Evolutionary conservation across 2,329 filamentous ascomycete genomes (phyloP), one percentile per base, ranked within the genome.

Genomic region (Knoxdaviesia capensis): DNA sequence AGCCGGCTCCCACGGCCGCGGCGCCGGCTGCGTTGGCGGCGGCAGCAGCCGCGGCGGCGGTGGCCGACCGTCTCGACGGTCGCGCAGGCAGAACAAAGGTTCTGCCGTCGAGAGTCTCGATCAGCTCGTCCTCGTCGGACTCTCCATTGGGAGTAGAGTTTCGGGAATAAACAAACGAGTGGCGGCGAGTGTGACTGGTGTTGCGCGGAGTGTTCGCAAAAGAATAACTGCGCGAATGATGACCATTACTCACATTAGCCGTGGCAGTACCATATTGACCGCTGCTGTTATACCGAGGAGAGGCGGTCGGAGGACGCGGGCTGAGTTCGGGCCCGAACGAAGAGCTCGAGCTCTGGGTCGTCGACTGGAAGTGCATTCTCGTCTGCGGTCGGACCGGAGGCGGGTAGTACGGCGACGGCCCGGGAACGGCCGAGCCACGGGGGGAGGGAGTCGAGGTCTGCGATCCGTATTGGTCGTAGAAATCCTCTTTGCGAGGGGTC

Each of bases 111-210:
- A 68, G 54, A 53, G 67, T 58, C 58, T 72, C 66, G 59, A 72
- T 59, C 47, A 66, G 56, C 60, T 74, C 69, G 63, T 74, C 71
- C 65, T 74, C 70, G 66, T 75, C 71, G 61, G 71, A 74, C 59
- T 74, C 71, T 64, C 69, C 70, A 66, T 68, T 64, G 47, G 62
- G 62, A 51, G 66, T 66, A 55, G 69, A 66, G 64, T 68, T 57
- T 64, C 68, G 69, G 62, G 68, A 65, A 62, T 70, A 67, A 60
- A 67, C 65, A 59, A 65, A 69, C 49, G 70, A 73, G 59, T 59
- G 62, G 54, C 67, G 68, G 53, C 69, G 68, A 56, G 71, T 66
- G 59, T 61, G 65, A 61, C 59, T 38, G 30, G 38, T 62, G 53
- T 59, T 54, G 51, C 51, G 48, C 49, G 58, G 59, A 54, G 59